These are phyloP conservation scores for Amylostereum areolatum DNA, from an alignment of 1,284 basidiomycete species.

Conservation along the genomic window DNA sequence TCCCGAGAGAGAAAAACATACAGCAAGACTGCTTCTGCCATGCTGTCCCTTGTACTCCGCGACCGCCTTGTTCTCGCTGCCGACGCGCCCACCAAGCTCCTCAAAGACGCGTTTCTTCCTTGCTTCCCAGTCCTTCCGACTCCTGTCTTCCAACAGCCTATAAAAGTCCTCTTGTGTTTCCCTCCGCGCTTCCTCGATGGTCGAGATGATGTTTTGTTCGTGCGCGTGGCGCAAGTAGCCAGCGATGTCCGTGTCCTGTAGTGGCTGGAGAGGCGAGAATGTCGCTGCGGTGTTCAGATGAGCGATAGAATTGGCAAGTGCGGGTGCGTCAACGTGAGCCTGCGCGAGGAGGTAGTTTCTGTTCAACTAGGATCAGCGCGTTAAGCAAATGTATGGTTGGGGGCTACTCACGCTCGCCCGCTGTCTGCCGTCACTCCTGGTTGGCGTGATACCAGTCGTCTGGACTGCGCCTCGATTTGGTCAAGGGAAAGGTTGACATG, in stretches of 20 bases:
- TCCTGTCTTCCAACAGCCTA: conserved; percentile 68
- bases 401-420: conserved; percentile 62
- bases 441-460: conserved; percentile 70
- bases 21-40: conserved; percentile 48
- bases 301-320: conserved; percentile 73
- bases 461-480: conserved; percentile 87
- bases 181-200: conserved; percentile 85
- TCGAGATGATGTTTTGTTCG: conserved; percentile 90
- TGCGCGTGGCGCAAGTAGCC: conserved; percentile 88
- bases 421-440: conserved; percentile 55
- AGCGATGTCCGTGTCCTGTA: conserved; percentile 87
- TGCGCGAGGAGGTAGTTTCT: conserved; percentile 86
- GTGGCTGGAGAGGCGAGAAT: conserved; percentile 82
- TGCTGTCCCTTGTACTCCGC: conserved; percentile 56
- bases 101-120: conserved; percentile 89
- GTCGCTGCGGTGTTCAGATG: conserved; percentile 80
- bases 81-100: conserved; percentile 70
- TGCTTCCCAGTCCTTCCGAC: conserved; percentile 82
- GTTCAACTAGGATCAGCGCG: conserved; percentile 2
- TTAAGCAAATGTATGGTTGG: conserved; percentile 3
- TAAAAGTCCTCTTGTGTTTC: conserved; percentile 88
- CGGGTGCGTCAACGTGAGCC: conserved; percentile 83
- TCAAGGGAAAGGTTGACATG: conserved; percentile 84
- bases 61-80: conserved; percentile 45
- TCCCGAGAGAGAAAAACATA: conserved; percentile 24